These are phyloP conservation scores for Arthrobotrys musiformis DNA, from an alignment of 2,329 filamentous ascomycete species.

Conservation along the genomic window DNA sequence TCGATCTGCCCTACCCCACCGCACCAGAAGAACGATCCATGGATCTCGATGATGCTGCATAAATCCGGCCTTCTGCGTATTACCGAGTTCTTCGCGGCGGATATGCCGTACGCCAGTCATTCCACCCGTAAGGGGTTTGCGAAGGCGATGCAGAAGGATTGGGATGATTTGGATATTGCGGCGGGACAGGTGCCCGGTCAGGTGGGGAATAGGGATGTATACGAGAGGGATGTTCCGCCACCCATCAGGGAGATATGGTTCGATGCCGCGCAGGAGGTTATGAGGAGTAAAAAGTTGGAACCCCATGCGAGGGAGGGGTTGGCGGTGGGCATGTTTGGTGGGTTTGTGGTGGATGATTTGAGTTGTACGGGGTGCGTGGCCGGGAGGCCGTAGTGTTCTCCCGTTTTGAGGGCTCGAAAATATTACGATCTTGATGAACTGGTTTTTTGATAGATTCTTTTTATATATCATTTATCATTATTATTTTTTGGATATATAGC, in stretches of 20 bases:
- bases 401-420: not conserved
- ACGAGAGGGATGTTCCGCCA: conserved; percentile 54
- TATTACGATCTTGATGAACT: conserved; percentile 2
- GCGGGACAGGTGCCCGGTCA: conserved; percentile 28
- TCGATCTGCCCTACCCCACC: conserved; percentile 58
- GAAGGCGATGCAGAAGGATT: conserved; percentile 59
- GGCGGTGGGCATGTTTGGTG: conserved; percentile 49
- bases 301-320: conserved; percentile 57
- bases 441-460: not conserved
- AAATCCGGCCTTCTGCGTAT: conserved; percentile 56
- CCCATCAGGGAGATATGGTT: conserved; percentile 60
- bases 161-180: conserved; percentile 52
- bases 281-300: conserved; percentile 56
- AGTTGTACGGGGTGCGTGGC: conserved; percentile 40
- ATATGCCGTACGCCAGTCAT: conserved; percentile 56
- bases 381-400: not conserved
- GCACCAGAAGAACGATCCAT: conserved; percentile 59
- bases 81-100: conserved; percentile 59
- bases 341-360: conserved; percentile 41
- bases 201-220: conserved; percentile 23
- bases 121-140: conserved; percentile 58
- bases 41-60: conserved; percentile 58
- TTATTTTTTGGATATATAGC: conserved; percentile 10
- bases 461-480: not conserved
- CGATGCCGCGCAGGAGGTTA: conserved; percentile 58